phyloP scores from a whole-genome alignment of 1,284 basidiomycete species.

The Pascua guehoae region DNA sequence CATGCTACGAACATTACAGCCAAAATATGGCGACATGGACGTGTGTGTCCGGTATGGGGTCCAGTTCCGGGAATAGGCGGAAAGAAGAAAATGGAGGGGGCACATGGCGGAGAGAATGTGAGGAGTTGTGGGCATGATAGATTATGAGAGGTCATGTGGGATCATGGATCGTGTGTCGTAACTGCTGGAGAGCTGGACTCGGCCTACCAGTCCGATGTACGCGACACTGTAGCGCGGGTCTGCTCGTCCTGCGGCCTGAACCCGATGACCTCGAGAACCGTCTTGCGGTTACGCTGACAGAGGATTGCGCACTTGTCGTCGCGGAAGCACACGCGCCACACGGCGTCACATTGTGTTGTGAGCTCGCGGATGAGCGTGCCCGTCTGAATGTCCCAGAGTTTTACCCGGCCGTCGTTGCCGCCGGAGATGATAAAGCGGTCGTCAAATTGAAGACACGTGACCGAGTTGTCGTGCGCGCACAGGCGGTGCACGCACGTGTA shows the following conservation, averaged over 20 bases:
- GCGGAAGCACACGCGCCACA: slow-evolving; percentile 82
- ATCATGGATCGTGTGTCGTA: too few relatives aligned
- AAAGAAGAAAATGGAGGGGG: background rate
- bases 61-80: too few relatives aligned
- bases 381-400: slow-evolving; percentile 73
- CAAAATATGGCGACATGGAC: too few relatives aligned
- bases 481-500: slow-evolving; percentile 51
- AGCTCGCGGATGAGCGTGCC: slow-evolving; percentile 72
- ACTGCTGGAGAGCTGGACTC: too few relatives aligned
- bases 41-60: too few relatives aligned
- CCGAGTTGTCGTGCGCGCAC: slow-evolving; percentile 81
- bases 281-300: slow-evolving; percentile 77
- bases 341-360: slow-evolving; percentile 69
- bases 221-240: slow-evolving; percentile 2
- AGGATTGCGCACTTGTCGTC: slow-evolving; percentile 77
- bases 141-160: too few relatives aligned
- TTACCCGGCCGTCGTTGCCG: slow-evolving; percentile 87
- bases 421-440: slow-evolving; percentile 61
- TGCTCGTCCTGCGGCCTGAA: slow-evolving; percentile 42
- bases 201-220: slow-evolving; percentile 16
- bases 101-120: background rate
- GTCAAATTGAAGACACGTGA: slow-evolving; percentile 87
- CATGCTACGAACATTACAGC: too few relatives aligned
- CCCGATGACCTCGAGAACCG: slow-evolving; percentile 73
- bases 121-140: background rate